Evolutionary conservation across 1,284 basidiomycete genomes (phyloP).

Genomic region (Schizopora paradoxa): DNA sequence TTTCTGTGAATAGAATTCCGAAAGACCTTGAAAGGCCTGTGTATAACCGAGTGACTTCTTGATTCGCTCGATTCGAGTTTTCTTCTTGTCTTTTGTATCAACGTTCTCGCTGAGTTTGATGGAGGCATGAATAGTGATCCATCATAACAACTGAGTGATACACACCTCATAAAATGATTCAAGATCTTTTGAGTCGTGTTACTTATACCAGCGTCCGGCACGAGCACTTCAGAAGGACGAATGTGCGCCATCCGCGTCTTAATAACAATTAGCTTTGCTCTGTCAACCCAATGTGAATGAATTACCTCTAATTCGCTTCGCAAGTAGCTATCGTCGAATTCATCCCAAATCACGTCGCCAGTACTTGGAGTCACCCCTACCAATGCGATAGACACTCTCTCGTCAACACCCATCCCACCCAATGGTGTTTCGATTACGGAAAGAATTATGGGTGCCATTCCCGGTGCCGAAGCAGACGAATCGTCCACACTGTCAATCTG

Average conservation of each 20-base stretch:
- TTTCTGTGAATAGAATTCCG: conserved; percentile 66
- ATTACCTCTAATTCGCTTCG: conserved; percentile 81
- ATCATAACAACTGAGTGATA: conserved; percentile 12
- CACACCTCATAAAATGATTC: conserved; percentile 57
- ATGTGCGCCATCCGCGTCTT: conserved; percentile 82
- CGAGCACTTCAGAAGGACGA: conserved; percentile 78
- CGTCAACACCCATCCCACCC: conserved; percentile 48
- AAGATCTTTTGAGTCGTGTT: conserved; percentile 77
- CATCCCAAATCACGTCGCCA: conserved; percentile 89
- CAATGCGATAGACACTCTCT: conserved; percentile 64
- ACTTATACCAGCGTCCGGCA: conserved; percentile 60
- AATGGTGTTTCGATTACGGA: conserved; percentile 65
- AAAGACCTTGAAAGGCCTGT: conserved; percentile 69
- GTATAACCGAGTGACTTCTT: conserved; percentile 54
- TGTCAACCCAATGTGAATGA: background rate
- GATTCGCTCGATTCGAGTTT: conserved; percentile 60
- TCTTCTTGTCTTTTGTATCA: conserved; percentile 40
- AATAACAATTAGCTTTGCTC: background rate
- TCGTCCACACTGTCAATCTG: conserved; percentile 66
- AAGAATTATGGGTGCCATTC: conserved; percentile 52
- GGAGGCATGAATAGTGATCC: background rate
- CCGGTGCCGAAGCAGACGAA: conserved; percentile 39
- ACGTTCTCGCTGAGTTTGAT: background rate
- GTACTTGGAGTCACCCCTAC: conserved; percentile 82
- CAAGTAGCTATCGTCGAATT: conserved; percentile 75